Percentiles rank a stretch among this genome's conserved stretches.
Evolutionary conservation across 768 basidiomycete species (phyloP).

Genomic region (Gloeopeniophorella convolvens): DNA sequence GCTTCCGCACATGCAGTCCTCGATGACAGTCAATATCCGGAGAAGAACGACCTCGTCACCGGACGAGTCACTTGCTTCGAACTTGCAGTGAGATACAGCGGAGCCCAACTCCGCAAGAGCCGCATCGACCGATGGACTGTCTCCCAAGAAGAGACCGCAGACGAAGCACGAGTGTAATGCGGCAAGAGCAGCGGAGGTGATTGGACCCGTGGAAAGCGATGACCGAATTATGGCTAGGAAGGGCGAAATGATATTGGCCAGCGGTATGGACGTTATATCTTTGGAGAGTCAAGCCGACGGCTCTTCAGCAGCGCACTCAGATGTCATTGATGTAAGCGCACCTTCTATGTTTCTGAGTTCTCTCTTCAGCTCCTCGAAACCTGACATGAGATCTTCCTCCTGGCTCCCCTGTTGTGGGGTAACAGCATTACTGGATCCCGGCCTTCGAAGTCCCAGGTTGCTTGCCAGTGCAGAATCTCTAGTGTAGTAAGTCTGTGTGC

Average conservation of each 20-base stretch:
- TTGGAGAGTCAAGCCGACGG: conserved; percentile 1
- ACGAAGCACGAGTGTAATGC: conserved; percentile 85
- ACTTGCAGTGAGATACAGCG: conserved; percentile 93
- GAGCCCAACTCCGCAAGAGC: conserved; percentile 81
- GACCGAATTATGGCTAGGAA: conserved; percentile 94
- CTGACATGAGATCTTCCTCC: conserved; percentile 83
- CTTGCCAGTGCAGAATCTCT: conserved; percentile 65
- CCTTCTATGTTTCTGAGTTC: conserved; percentile 63
- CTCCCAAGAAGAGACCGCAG: conserved; percentile 60
- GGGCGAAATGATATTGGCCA: conserved; percentile 66
- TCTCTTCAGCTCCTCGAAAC: conserved; percentile 82
- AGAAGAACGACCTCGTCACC: conserved; percentile 94
- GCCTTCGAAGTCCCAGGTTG: conserved; percentile 66
- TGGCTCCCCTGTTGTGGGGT: conserved; percentile 46
- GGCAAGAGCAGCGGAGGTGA: conserved; percentile 89
- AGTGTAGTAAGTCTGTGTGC: conserved; percentile 50
- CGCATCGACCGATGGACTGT: conserved; percentile 49
- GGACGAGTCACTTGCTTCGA: conserved; percentile 95
- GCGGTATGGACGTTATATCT: conserved; percentile 57
- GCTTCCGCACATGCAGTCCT: conserved; percentile 67
- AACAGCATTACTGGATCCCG: conserved; percentile 37
- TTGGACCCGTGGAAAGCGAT: conserved; percentile 91
- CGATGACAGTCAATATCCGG: conserved; percentile 85
- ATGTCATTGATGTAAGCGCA: conserved; percentile 26
- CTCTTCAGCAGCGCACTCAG: neutral